phyloP scores from a whole-genome alignment of 2,329 filamentous ascomycete genomes.

The Arthrinium puccinioides region DNA sequence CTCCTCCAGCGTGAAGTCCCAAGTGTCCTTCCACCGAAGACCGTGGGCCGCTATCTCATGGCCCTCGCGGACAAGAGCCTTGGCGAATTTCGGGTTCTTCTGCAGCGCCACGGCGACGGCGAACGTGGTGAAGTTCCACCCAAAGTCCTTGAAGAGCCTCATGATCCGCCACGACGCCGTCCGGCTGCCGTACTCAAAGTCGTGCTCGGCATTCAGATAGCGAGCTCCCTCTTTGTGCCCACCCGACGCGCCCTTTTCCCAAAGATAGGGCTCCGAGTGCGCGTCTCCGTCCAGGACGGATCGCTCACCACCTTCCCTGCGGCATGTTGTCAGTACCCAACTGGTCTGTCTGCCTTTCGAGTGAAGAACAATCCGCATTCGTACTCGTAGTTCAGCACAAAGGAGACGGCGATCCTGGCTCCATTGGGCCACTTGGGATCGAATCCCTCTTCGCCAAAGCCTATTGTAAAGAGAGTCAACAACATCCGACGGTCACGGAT shows the following conservation, averaged over 20 bases:
- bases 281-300: conserved; percentile 16
- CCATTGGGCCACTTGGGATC: conserved; percentile 16
- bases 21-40: conserved; percentile 34
- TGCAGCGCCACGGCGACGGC: conserved; percentile 31
- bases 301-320: conserved; percentile 18
- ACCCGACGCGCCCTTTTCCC: conserved; percentile 17
- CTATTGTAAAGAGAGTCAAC: neutral
- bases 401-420: conserved; percentile 14
- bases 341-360: neutral
- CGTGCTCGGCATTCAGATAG: conserved; percentile 15
- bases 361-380: neutral
- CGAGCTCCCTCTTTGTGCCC: conserved; percentile 13
- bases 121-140: conserved; percentile 33
- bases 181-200: conserved; percentile 17
- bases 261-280: conserved; percentile 14
- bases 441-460: conserved; percentile 14
- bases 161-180: conserved; percentile 28
- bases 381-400: conserved; percentile 16
- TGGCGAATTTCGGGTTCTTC: conserved; percentile 29
- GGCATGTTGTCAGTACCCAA: neutral
- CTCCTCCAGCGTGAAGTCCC: conserved; percentile 26
- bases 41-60: conserved; percentile 34
- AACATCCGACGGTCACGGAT: neutral
- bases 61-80: conserved; percentile 29
- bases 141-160: conserved; percentile 31